Percentiles rank a stretch among this genome's conserved stretches.
phyloP scores from a whole-genome alignment of 83 land plant genomes.

The Diphasiastrum complanatum region DNA sequence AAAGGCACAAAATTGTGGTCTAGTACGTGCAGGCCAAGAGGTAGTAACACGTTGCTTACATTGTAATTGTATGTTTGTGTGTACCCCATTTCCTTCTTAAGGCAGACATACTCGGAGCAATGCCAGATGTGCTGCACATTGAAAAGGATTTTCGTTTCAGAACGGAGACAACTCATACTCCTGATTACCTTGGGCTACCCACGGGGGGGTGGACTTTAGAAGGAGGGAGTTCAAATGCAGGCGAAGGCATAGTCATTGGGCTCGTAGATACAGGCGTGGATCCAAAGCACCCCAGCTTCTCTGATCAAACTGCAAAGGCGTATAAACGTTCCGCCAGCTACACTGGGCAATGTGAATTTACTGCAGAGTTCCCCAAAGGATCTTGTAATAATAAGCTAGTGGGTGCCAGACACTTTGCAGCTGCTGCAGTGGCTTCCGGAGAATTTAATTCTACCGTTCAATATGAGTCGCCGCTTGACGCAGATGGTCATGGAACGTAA shows the following conservation, averaged over 20 bases:
- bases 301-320: not conserved
- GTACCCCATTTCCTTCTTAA: no score
- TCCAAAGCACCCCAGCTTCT: constrained; percentile 12
- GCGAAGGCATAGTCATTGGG: constrained; percentile 8
- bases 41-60: no score
- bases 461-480: constrained; percentile 79
- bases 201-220: constrained; percentile 5
- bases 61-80: no score
- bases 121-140: constrained; percentile 1
- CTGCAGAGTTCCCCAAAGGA: constrained; percentile 39
- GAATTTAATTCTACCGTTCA: constrained; percentile 60
- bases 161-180: constrained; percentile 8
- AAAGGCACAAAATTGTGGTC: no score
- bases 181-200: constrained; percentile 8
- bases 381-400: constrained; percentile 76
- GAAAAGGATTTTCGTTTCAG: constrained; percentile 1
- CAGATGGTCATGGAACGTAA: constrained; percentile 15
- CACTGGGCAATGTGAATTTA: not conserved
- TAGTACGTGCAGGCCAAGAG: no score
- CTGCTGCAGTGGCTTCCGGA: constrained; percentile 73
- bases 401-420: constrained; percentile 84
- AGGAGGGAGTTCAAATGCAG: constrained; percentile 4
- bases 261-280: constrained; percentile 10
- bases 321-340: not conserved
- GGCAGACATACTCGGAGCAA: constrained; percentile 3